Base-by-base conservation (phyloP, 2,329 filamentous ascomycete genomes). In the Penicillium sumatraense region DNA sequence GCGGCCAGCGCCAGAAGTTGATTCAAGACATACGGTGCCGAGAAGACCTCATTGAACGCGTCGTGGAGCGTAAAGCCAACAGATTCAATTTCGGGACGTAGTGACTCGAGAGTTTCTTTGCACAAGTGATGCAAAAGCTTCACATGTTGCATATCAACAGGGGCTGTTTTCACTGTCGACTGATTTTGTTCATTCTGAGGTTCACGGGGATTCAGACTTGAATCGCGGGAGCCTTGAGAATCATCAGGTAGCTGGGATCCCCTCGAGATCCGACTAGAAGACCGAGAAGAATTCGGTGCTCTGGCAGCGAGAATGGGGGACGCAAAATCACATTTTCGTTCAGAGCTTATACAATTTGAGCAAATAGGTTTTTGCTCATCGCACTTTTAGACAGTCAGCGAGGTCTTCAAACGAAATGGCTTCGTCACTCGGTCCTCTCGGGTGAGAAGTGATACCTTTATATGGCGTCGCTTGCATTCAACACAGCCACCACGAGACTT, bases 1-100 rank as follows among this genome's bases (percentile, higher is more conserved):
- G 80, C 78, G 8, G 78, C 71, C 41, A 80, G 58, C 38, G 79
- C 80, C 10, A 83, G 73, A 3, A 80, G 51, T 60, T 81, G 72
- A 55, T 82, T 78, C 57, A 82, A 75, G 7, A 81, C 71, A 53
- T 78, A 82, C 1, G 77, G 80, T 3, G 54, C 60, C 10, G 47
- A 41, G 2, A 61, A 36, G 9, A 40, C 27, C 23, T 49, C 26
- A 40, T 47, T 57, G n/a, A 59, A 44, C 1, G 62, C 10, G 1
- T 57, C 50, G 2, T 46, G 10, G 1, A 51, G 21, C 21, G 49
- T n/a, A 3, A 57, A 8, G 2, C 35, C n/a, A 13, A 57, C 35
- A 20, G 45, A 35, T 8, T 44, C 46, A 8, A 38, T 31, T 27
- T 57, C 42, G 10, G n/a, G 14, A 3, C 35, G 33, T 23, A 54